Percentiles rank a stretch among this genome's conserved stretches.
These are phyloP conservation scores for Meira nashicola DNA, from an alignment of 1,284 basidiomycete genomes.

Conservation along the genomic window DNA sequence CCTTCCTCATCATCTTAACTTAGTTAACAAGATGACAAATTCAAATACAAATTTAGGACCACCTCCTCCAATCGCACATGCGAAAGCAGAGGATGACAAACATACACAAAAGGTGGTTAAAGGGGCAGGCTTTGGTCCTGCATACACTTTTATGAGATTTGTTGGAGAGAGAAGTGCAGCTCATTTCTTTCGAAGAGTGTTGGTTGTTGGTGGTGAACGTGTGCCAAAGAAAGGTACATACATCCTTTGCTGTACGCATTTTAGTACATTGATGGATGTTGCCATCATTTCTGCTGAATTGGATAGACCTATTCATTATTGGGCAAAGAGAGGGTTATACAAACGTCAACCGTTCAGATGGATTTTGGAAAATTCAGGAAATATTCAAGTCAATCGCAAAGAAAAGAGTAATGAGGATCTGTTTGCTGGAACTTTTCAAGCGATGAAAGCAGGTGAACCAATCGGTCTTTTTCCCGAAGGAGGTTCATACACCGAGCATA, in stretches of 20 bases:
- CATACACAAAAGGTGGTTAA: conserved; percentile 7
- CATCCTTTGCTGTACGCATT: conserved; percentile 33
- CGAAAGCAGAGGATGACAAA: background rate
- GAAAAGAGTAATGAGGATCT: conserved; percentile 80
- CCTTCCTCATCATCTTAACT: no score
- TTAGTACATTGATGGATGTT: conserved; percentile 54
- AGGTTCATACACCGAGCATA: conserved; percentile 68
- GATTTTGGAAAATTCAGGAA: conserved; percentile 80
- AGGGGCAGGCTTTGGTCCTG: conserved; percentile 25
- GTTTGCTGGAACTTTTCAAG: conserved; percentile 85
- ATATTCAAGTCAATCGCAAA: conserved; percentile 91
- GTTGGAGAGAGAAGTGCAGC: conserved; percentile 32
- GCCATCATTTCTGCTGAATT: conserved; percentile 60
- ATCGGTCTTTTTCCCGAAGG: conserved; percentile 91
- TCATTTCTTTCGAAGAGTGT: conserved; percentile 31
- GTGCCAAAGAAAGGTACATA: conserved; percentile 23
- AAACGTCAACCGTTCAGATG: conserved; percentile 57
- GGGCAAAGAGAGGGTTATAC: conserved; percentile 63
- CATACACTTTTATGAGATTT: conserved; percentile 38
- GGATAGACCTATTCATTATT: conserved; percentile 78
- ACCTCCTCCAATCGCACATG: no score
- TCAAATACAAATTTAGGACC: no score
- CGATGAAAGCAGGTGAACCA: conserved; percentile 68
- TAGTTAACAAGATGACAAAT: no score
- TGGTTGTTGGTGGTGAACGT: conserved; percentile 16